These are phyloP conservation scores for Phaeotremella skinneri DNA, from an alignment of 768 basidiomycete genomes.

Conservation along the genomic window DNA sequence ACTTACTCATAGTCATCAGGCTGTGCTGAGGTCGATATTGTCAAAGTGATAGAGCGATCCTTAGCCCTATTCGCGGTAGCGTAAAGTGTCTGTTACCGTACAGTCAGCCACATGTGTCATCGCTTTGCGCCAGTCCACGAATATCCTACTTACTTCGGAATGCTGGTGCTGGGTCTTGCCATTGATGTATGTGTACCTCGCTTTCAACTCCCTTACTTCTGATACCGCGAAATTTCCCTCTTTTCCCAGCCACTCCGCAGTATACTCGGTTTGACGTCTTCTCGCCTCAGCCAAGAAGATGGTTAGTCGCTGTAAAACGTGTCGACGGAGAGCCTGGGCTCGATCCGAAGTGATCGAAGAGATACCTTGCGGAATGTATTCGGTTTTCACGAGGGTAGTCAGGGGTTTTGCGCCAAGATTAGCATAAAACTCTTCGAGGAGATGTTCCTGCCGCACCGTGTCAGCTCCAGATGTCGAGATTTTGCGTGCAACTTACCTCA, in stretches of 20 bases:
- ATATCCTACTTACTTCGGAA: constrained; percentile 59
- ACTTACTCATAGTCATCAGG: constrained; percentile 92
- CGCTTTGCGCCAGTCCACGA: constrained; percentile 31
- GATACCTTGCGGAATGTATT: constrained; percentile 58
- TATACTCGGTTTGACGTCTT: constrained; percentile 43
- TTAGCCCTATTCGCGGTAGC: constrained; percentile 35
- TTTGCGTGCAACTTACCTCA: constrained; percentile 31
- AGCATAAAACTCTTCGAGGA: constrained; percentile 83
- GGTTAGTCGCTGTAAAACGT: constrained; percentile 71
- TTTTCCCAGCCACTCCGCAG: constrained; percentile 49
- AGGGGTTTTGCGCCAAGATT: constrained; percentile 72
- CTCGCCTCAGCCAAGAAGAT: constrained; percentile 85
- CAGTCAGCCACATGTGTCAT: neutral
- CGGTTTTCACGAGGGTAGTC: constrained; percentile 71
- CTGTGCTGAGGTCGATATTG: constrained; percentile 70
- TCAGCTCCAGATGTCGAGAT: neutral
- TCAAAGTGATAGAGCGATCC: constrained; percentile 56
- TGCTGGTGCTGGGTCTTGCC: constrained; percentile 31
- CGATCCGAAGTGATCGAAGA: constrained; percentile 21
- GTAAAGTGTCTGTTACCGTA: constrained; percentile 25
- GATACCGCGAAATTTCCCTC: constrained; percentile 48
- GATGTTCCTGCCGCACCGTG: constrained; percentile 73
- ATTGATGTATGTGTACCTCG: constrained; percentile 38
- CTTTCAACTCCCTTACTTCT: constrained; percentile 40
- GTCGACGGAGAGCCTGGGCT: constrained; percentile 38